Evolutionary conservation across 2,329 filamentous ascomycete species (phyloP).

Genomic region (Colletotrichum lupini): DNA sequence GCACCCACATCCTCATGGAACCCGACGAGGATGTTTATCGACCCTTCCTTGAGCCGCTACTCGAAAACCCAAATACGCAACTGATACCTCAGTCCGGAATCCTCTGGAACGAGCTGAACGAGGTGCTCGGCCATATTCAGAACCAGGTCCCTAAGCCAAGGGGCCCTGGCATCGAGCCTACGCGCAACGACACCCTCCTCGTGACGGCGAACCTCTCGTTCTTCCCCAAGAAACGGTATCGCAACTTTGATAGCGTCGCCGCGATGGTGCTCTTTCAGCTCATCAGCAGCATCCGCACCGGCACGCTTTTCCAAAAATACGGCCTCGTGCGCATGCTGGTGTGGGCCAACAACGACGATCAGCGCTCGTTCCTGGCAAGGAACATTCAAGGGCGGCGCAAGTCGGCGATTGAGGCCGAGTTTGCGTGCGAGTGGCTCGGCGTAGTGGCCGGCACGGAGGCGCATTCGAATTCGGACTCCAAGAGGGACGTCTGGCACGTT

Average conservation of each 20-base stretch:
- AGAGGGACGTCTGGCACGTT: conserved; percentile 39
- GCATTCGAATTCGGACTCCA: conserved; percentile 16
- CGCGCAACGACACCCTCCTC: conserved; percentile 78
- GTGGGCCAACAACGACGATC: conserved; percentile 74
- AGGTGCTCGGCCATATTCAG: conserved; percentile 64
- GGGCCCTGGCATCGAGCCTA: conserved; percentile 52
- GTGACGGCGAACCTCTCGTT: conserved; percentile 75
- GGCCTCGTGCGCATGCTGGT: conserved; percentile 84
- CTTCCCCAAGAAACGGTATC: conserved; percentile 61
- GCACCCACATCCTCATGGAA: conserved; percentile 87
- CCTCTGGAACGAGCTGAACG: conserved; percentile 68
- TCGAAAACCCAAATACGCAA: conserved; percentile 62
- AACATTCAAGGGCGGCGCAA: conserved; percentile 66
- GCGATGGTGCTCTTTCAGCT: conserved; percentile 71
- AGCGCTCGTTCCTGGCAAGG: conserved; percentile 69
- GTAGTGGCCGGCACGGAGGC: conserved; percentile 64
- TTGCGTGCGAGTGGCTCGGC: conserved; percentile 67
- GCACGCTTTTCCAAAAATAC: conserved; percentile 76
- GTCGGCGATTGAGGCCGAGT: conserved; percentile 68
- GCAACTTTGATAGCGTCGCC: conserved; percentile 66
- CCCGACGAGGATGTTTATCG: conserved; percentile 69
- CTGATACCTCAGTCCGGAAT: conserved; percentile 68
- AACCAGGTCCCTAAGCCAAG: conserved; percentile 60
- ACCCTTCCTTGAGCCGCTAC: conserved; percentile 70
- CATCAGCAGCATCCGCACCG: conserved; percentile 66